Evolutionary conservation across 139 green algal genomes (phyloP).

Genomic region (Volvox africanus): DNA sequence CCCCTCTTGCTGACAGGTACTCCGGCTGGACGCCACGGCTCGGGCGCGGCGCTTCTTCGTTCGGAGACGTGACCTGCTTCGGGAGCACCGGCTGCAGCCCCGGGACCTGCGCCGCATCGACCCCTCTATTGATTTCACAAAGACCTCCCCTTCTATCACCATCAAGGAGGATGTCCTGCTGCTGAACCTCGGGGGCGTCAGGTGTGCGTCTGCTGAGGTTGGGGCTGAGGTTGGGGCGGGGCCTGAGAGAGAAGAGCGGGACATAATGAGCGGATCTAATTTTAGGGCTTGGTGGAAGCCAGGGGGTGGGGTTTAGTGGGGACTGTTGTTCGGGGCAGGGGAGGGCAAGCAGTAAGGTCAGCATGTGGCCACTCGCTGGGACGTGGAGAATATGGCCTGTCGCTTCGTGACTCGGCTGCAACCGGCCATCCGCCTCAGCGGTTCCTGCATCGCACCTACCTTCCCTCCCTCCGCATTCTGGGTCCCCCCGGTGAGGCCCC

Average conservation of each 20-base stretch:
- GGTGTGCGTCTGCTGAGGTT: conserved; percentile 53
- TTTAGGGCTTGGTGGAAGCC: neutral
- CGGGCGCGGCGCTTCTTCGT: conserved; percentile 79
- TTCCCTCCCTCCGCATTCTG: no score
- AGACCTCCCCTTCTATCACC: conserved; percentile 83
- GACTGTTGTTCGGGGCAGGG: no score
- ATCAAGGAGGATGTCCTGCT: conserved; percentile 92
- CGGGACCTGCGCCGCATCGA: conserved; percentile 94
- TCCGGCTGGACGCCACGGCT: conserved; percentile 77
- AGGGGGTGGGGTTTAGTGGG: neutral
- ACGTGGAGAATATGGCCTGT: no score
- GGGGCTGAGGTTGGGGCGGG: no score
- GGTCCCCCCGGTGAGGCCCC: no score
- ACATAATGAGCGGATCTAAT: no score
- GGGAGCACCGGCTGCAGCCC: conserved; percentile 86
- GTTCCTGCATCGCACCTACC: no score
- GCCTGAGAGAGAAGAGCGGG: no score
- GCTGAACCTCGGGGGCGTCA: conserved; percentile 89
- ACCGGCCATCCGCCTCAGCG: no score
- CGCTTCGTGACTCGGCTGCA: no score
- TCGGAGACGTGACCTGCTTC: conserved; percentile 86
- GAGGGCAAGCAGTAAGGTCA: no score
- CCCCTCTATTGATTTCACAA: conserved; percentile 84
- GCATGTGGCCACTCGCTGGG: no score
- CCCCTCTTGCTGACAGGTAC: conserved; percentile 60